These are phyloP conservation scores for Stenocarpella maydis DNA, from an alignment of 2,329 filamentous ascomycete species.

Conservation along the genomic window DNA sequence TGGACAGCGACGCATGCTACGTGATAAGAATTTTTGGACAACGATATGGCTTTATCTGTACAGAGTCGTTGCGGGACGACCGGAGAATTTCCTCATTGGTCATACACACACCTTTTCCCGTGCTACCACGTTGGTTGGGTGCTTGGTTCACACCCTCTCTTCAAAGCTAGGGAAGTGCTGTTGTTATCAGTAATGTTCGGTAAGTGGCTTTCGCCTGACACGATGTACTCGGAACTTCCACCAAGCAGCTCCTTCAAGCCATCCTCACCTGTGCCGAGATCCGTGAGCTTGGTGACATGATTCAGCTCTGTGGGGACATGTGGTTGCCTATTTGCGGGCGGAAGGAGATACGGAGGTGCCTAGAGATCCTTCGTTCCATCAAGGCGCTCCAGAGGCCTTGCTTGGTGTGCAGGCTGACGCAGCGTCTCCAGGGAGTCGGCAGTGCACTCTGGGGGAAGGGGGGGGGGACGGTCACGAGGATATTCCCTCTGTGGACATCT, in stretches of 20 bases:
- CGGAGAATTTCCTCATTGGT: too few species aligned
- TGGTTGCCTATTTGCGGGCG: neutral
- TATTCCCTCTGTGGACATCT: conserved; percentile 22
- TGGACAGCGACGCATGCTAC: too few species aligned
- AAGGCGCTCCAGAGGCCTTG: conserved; percentile 10
- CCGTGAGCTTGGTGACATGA: conserved; percentile 20
- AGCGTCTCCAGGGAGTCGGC: neutral
- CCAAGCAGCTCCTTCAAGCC: neutral
- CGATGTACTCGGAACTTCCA: too few species aligned
- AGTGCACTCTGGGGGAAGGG: neutral
- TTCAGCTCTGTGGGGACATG: conserved; percentile 14
- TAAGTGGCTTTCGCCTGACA: too few species aligned
- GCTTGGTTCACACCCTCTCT: too few species aligned
- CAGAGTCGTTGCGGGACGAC: too few species aligned
- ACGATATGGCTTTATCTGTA: too few species aligned
- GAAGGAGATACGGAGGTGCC: conserved; percentile 26
- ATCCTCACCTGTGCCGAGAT: conserved; percentile 23
- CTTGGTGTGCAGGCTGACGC: neutral
- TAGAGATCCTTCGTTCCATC: conserved; percentile 21
- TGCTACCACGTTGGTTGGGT: too few species aligned
- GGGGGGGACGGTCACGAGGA: neutral
- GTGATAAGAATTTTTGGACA: too few species aligned
- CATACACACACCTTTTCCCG: too few species aligned
- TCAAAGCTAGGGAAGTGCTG: too few species aligned
- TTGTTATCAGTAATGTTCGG: too few species aligned